Evolutionary conservation across 2,329 filamentous ascomycete genomes (phyloP), one percentile per base, ranked within the genome.

Genomic region (Fusarium sambucinum): DNA sequence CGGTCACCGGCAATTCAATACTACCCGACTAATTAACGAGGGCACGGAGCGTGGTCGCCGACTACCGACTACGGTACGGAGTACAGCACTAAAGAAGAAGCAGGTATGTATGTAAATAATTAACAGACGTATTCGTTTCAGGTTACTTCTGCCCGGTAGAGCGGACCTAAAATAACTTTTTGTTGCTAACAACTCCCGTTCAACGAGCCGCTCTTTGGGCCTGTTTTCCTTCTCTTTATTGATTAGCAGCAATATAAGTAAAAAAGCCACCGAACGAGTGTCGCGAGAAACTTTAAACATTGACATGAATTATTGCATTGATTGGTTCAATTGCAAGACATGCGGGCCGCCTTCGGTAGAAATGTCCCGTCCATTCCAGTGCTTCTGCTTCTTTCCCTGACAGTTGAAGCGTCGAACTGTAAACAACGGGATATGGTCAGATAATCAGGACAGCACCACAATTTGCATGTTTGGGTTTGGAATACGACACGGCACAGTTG

Each of bases 41-140:
- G 9, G 32, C 29, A 53, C 29, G 23, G 48, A 44, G 35, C 29
- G 41, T 54, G 41, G 42, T 42, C 51, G n/a, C 51, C 63, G 45
- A 48, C 44, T n/a, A 44, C 38, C 51, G n/a, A 38, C 35, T 38
- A 21, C 35, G 6, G 35, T 38, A 21, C 32, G 32, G 32, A 33
- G 32, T 33, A 32, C 7, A 38, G 35, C 35, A 48, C 23, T 21
- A 27, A 9, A 6, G 27, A 32, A 47, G 30, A 56, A n/a, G 35
- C 35, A 38, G 35, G 35, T 38, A 38, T 38, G 33, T 35, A 35
- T 10, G n/a, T 38, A 38, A 38, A 17, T 9, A 29, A 44, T 44
- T 25, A 38, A 53, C 23, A 48, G 44, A 55, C 48, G 59, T 68
- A 66, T 66, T 68, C 60, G 65, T 69, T 69, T 68, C 65, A 69